Conservation (phyloP, 2,329 filamentous ascomycete species). For the Cryoendolithus antarcticus region DNA sequence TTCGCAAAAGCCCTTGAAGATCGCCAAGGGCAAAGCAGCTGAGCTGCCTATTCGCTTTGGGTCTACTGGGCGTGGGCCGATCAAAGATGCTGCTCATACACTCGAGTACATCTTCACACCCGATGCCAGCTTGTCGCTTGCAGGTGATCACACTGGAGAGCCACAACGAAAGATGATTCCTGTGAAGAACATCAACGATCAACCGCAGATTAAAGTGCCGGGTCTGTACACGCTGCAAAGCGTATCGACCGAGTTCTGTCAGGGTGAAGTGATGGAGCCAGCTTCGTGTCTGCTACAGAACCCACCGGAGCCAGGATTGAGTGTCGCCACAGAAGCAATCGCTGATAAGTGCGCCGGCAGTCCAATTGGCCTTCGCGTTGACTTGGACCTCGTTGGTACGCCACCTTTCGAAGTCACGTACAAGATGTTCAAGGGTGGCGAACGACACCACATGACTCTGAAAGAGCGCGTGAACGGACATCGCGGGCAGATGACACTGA, state of each 20-base stretch:
- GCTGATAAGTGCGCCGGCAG: conserved; percentile 92
- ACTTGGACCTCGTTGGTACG: conserved; percentile 80
- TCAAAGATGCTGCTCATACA: conserved; percentile 54
- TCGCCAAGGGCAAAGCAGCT: conserved; percentile 59
- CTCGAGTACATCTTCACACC: conserved; percentile 75
- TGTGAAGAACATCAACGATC: conserved; percentile 50
- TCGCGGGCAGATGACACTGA: conserved; percentile 72
- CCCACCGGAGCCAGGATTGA: conserved; percentile 71
- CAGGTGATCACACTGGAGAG: conserved; percentile 55
- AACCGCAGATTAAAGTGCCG: conserved; percentile 57
- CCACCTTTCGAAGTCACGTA: conserved; percentile 83
- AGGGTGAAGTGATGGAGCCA: conserved; percentile 82
- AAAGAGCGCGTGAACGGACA: conserved; percentile 53
- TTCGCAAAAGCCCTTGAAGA: conserved; percentile 65
- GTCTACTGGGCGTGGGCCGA: conserved; percentile 44
- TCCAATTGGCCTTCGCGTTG: conserved; percentile 78
- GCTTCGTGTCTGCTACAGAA: conserved; percentile 89
- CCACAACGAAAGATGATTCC: conserved; percentile 46
- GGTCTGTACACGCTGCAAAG: conserved; percentile 79
- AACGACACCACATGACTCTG: conserved; percentile 36
- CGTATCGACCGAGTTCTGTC: conserved; percentile 67
- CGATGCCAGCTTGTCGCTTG: conserved; percentile 54
- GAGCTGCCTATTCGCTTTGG: conserved; percentile 61
- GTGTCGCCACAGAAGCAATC: conserved; percentile 65
- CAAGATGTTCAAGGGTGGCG: conserved; percentile 51